Base-by-base conservation (phyloP, 768 basidiomycete genomes). In the Pleurotus ostreatus region DNA sequence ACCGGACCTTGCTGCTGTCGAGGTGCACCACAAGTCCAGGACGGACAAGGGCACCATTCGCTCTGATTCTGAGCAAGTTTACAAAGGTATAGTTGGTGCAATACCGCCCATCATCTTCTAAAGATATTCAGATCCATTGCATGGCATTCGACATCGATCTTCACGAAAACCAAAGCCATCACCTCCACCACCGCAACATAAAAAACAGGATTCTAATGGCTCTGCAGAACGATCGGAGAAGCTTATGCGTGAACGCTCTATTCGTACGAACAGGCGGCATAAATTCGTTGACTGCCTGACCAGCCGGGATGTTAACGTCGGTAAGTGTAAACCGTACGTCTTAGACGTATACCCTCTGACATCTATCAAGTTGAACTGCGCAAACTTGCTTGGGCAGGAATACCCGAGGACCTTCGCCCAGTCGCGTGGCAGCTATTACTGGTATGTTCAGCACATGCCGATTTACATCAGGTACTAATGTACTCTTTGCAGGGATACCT, bases 341-440 rank as follows among this genome's bases (percentile, higher is more conserved):
- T 9, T 11, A 11, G 30, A 34, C 9, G 11, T 9, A 34, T 11
- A 11, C n/a, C 41, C n/a, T 57, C 23, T 30, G 25, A 48, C 25
- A 18, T 13, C 60, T 9, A 15, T 41, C n/a, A 15, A 90, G 91
- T 83, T 16, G 91, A 93, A 67, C 77, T 99, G 59, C 80, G 94
- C 47, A 94, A 93, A 65, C 81, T 97, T 47, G 88, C 94, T 16
- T 99, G 97, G 97, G 88, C 88, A 49, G 97, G 97, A 20, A 89
- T 98, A 22, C 96, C 97, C 0, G 68, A 70, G 55, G 91, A 94
- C 62, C 75, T 99, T 23, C 81, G 97, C 40, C 92, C 94, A 0
- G 82, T 97, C 66, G 89, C 88, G 22, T 99, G 97, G 97, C 94
- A 94, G 66, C 76, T 98, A 47, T 79, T 99, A 30, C 83, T 98